These are phyloP conservation scores for Lipomyces chichibuensis DNA, from an alignment of 805 yeast species.

Conservation along the genomic window DNA sequence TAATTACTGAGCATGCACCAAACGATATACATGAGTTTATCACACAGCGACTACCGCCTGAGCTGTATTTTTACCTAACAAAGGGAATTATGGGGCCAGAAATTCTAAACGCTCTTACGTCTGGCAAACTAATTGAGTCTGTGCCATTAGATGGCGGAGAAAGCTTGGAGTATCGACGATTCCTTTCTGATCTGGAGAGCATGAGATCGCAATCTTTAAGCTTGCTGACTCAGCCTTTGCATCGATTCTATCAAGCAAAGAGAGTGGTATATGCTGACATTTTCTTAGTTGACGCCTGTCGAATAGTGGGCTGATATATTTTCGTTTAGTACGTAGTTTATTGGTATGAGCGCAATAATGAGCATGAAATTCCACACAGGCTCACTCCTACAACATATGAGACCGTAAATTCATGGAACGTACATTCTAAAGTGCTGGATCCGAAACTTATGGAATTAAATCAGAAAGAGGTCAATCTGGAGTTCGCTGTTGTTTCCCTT, in stretches of 20 bases:
- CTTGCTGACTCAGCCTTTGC: conserved; percentile 68
- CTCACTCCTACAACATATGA: conserved; percentile 57
- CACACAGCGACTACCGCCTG: conserved; percentile 85
- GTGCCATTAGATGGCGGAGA: conserved; percentile 43
- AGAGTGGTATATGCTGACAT: conserved; percentile 14
- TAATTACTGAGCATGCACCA: conserved; percentile 61
- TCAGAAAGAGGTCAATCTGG: conserved; percentile 40
- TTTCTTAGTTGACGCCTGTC: background rate
- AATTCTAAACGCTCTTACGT: conserved; percentile 66
- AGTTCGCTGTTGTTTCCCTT: conserved; percentile 42
- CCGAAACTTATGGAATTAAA: conserved; percentile 39
- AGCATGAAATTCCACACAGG: conserved; percentile 55
- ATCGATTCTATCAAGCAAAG: conserved; percentile 77
- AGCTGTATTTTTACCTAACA: conserved; percentile 77
- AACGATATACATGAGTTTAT: conserved; percentile 79
- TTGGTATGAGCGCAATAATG: conserved; percentile 55
- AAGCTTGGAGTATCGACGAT: conserved; percentile 59
- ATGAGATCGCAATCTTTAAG: conserved; percentile 66
- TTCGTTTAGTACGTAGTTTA: conserved; percentile 46
- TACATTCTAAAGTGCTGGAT: conserved; percentile 37
- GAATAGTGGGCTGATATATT: background rate
- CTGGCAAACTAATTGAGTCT: conserved; percentile 48
- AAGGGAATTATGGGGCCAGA: conserved; percentile 71
- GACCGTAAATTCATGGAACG: conserved; percentile 45
- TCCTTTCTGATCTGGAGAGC: conserved; percentile 48